Percentiles rank a stretch among this genome's conserved stretches.
Evolutionary conservation across 225 moss, liverwort and hornwort species (phyloP).

Genomic region (Anthoceros angustus): DNA sequence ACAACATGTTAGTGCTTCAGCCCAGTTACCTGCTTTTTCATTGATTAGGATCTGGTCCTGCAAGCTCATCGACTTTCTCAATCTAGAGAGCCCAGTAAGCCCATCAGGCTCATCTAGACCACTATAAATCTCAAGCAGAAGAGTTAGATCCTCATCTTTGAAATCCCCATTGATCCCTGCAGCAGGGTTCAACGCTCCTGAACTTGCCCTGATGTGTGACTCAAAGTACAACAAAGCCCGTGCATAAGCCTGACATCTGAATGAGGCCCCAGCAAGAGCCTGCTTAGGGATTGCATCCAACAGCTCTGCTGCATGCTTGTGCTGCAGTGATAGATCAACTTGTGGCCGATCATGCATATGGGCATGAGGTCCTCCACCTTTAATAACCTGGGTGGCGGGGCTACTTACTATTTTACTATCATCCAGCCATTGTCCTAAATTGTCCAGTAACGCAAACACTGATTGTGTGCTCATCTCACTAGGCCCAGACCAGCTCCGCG

Average conservation of each 20-base stretch:
- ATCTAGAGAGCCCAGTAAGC: slow-evolving; percentile 75
- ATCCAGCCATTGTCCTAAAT: slow-evolving; percentile 89
- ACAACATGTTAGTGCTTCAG: slow-evolving; percentile 85
- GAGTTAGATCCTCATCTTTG: slow-evolving; percentile 81
- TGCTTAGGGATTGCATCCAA: slow-evolving; percentile 94
- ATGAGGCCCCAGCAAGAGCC: slow-evolving; percentile 87
- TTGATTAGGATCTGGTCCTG: slow-evolving; percentile 95
- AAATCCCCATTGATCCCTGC: slow-evolving; percentile 73
- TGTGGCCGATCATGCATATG: slow-evolving; percentile 41
- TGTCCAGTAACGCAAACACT: slow-evolving; percentile 80
- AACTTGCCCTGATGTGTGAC: slow-evolving; percentile 80
- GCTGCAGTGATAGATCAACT: slow-evolving; percentile 41
- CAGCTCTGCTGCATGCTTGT: slow-evolving; percentile 63
- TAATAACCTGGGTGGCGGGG: slow-evolving; percentile 17
- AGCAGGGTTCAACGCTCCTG: slow-evolving; percentile 87
- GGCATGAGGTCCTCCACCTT: slow-evolving; percentile 27
- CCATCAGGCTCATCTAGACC: slow-evolving; percentile 97
- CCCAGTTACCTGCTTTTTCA: slow-evolving; percentile 98
- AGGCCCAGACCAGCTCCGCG: slow-evolving; percentile 58
- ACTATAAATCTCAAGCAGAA: slow-evolving; percentile 84
- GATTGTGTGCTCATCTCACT: slow-evolving; percentile 95
- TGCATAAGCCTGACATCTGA: slow-evolving; percentile 89
- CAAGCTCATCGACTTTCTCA: slow-evolving; percentile 66
- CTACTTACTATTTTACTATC: slow-evolving; percentile 55
- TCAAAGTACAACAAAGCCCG: slow-evolving; percentile 93